Percentiles rank a stretch among this genome's conserved stretches.
These are phyloP conservation scores for Cordyceps tenuipes DNA, from an alignment of 2,329 filamentous ascomycete species.

Conservation along the genomic window DNA sequence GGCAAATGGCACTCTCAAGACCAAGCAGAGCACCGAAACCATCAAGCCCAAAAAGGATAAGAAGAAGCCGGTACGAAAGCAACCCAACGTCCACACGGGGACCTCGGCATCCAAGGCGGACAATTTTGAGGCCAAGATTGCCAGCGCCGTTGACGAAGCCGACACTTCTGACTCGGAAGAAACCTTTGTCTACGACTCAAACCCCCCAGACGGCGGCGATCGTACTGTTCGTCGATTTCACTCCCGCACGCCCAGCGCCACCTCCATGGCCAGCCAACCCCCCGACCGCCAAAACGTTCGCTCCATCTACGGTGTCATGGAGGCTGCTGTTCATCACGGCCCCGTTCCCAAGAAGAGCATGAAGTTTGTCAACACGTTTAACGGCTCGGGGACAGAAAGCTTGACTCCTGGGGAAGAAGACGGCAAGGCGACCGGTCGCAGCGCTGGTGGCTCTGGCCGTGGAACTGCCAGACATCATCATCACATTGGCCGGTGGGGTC, in stretches of 20 bases:
- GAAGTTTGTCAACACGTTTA: slow-evolving; percentile 86
- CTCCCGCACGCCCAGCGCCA: slow-evolving; percentile 88
- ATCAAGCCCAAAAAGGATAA: slow-evolving; percentile 92
- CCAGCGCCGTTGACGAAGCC: slow-evolving; percentile 89
- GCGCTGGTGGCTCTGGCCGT: slow-evolving; percentile 52
- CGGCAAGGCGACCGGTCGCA: slow-evolving; percentile 54
- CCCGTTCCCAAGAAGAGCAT: slow-evolving; percentile 69
- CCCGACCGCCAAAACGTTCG: slow-evolving; percentile 52
- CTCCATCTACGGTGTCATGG: slow-evolving; percentile 60
- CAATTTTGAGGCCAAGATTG: slow-evolving; percentile 95
- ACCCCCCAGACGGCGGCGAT: slow-evolving; percentile 63
- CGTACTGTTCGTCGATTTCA: slow-evolving; percentile 66
- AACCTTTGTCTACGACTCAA: slow-evolving; percentile 98
- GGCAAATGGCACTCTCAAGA: slow-evolving; percentile 63
- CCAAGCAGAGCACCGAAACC: slow-evolving; percentile 89
- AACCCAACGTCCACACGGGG: slow-evolving; percentile 59
- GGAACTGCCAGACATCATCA: slow-evolving; percentile 70
- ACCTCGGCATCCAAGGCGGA: slow-evolving; percentile 94
- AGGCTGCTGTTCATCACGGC: slow-evolving; percentile 35
- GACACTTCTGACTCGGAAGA: slow-evolving; percentile 97
- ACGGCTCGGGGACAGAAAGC: slow-evolving; percentile 45
- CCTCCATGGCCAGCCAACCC: slow-evolving; percentile 67
- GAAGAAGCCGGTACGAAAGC: slow-evolving; percentile 69
- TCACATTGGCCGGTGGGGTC: slow-evolving; percentile 63
- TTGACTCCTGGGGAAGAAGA: slow-evolving; percentile 55